Evolutionary conservation across 176 grass and related monocot genomes (phyloP), one percentile per base, ranked within the genome.

Genomic region (Calamus simplicifolius): DNA sequence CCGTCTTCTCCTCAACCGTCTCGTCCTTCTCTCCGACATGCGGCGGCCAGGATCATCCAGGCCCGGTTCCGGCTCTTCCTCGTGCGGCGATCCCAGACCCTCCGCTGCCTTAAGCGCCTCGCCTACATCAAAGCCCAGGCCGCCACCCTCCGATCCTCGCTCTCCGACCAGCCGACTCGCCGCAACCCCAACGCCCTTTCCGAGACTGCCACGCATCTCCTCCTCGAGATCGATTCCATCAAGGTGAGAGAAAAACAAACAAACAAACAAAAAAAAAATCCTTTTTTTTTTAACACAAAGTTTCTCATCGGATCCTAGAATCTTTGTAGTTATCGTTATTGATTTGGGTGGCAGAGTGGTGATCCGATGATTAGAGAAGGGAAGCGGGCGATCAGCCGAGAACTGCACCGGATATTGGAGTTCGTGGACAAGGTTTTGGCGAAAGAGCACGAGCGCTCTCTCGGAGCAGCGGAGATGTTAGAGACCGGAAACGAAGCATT

Each of bases 311-410:
- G 7, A 35, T 35, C 6, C 5, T 6, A 35, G 30, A 35, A 35
- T 35, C 31, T 35, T 35, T 35, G 8, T 35, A 29, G 3, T 51
- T 78, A 74, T 19, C 73, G 29, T 25, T 38, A 28, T 71, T 52
- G 50, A 19, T 43, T 38, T 48, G 54, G n/a, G 52, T 49, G 38
- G 54, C 38, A 98, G 93, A 80, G 87, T 64, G 76, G 57, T 0
- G 87, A 92, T 59, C 79, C 75, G 2, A 98, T 98, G 88, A 85
- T 98, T 56, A 71, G 72, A 51, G 84, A 92, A 76, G 94, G 94
- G 16, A 92, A 85, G 62, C 80, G 79, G 14, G 69, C 88, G 0
- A 83, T 92, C 13, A 82, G 85, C 64, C 65, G 79, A 54, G 93
- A 98, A 59, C 73, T 98, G 23, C 48, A 59, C 54, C 81, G 84